Percentiles rank a stretch among this genome's conserved stretches.
Evolutionary conservation across 805 yeast species (phyloP).

Genomic region (Schwanniomyces sp.): DNA sequence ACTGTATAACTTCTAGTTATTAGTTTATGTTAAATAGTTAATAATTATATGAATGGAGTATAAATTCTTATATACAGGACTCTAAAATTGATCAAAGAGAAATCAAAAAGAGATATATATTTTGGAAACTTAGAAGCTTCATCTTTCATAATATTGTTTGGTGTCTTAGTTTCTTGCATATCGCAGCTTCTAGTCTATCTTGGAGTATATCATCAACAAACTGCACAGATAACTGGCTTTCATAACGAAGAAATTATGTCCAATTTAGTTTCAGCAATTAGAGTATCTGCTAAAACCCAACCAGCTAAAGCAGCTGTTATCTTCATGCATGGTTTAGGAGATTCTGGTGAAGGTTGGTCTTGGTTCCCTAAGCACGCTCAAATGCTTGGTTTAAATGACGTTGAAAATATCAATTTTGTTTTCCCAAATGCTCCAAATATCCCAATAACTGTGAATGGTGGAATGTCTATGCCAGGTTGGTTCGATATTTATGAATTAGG

Average conservation of each 20-base stretch:
- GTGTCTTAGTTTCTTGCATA: neutral
- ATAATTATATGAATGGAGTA: neutral
- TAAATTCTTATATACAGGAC: neutral
- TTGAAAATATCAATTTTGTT: conserved; percentile 59
- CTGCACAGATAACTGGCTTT: neutral
- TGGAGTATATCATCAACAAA: neutral
- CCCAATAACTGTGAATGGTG: conserved; percentile 69
- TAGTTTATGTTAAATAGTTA: neutral
- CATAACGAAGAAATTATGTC: conserved; percentile 2
- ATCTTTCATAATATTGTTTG: neutral
- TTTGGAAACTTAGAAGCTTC: neutral
- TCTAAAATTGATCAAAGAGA: neutral
- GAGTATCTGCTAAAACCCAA: conserved; percentile 24
- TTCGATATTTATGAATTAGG: conserved; percentile 69
- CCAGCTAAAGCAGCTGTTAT: conserved; percentile 58
- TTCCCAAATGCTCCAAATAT: conserved; percentile 86
- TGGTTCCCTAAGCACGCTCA: conserved; percentile 59
- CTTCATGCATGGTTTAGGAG: conserved; percentile 89
- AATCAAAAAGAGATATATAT: neutral
- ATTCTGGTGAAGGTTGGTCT: conserved; percentile 86
- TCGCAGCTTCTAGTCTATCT: neutral
- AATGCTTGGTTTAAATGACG: conserved; percentile 41
- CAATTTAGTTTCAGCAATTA: conserved; percentile 19
- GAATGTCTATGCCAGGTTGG: conserved; percentile 79
- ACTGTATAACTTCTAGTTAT: neutral